A percentile compares a stretch with the other conserved stretches of the same genome.
phyloP scores from a whole-genome alignment of 75 land plant genomes.

The Sequoiadendron giganteum region DNA sequence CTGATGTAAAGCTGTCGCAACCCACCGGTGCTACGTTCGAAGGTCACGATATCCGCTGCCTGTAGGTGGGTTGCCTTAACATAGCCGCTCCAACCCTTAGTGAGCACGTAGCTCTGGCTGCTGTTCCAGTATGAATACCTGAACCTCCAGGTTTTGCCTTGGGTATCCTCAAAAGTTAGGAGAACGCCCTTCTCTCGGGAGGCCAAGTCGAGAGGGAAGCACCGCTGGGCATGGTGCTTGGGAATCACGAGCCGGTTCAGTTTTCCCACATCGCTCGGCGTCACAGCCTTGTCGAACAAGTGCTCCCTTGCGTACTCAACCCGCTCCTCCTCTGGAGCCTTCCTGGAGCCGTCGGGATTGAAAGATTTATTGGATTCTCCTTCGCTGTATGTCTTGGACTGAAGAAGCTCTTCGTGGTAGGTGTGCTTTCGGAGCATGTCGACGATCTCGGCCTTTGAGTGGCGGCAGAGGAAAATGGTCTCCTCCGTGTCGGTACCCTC shows the following conservation, averaged over 20 bases:
- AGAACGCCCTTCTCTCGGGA: constrained; percentile 20
- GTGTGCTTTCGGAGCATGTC: constrained; percentile 75
- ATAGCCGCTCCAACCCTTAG: constrained; percentile 77
- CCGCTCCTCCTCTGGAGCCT: no score
- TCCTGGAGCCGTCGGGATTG: no score
- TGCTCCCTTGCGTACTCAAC: not conserved
- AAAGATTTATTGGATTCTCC: not conserved
- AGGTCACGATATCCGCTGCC: constrained; percentile 55
- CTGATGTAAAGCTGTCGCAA: constrained; percentile 28
- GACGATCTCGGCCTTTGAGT: constrained; percentile 54
- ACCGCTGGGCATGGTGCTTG: constrained; percentile 29
- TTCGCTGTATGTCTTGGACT: not conserved
- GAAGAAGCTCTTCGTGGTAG: constrained; percentile 66
- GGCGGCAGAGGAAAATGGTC: constrained; percentile 29
- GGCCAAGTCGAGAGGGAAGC: constrained; percentile 12
- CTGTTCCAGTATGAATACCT: constrained; percentile 85
- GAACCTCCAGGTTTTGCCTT: constrained; percentile 53
- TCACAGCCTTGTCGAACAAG: constrained; percentile 23
- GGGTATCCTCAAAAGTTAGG: constrained; percentile 44
- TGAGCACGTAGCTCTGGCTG: constrained; percentile 78
- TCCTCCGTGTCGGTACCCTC: constrained; percentile 20
- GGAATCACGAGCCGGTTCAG: constrained; percentile 30
- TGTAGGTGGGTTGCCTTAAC: constrained; percentile 68
- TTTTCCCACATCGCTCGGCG: constrained; percentile 29
- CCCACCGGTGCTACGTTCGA: constrained; percentile 23